These are phyloP conservation scores for Platismatia glauca DNA, from an alignment of 495 filamentous ascomycete genomes.

Conservation along the genomic window DNA sequence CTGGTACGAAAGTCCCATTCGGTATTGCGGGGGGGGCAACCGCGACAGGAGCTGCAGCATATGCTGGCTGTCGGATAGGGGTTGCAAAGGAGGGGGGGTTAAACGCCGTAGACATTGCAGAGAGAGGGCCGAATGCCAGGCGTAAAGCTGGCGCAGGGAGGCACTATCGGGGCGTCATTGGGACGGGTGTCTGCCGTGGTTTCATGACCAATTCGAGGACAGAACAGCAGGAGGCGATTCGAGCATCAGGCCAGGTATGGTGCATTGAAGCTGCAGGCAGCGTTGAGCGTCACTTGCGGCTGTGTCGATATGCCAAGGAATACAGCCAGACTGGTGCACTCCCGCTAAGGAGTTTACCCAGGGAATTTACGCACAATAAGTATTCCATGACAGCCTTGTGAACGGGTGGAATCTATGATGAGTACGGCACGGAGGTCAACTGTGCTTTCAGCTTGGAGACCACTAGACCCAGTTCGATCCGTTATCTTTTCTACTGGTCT, in stretches of 20 bases:
- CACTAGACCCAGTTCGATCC: neutral
- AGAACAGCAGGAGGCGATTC: neutral
- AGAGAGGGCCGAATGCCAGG: slow-evolving; percentile 5
- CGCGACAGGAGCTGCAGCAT: slow-evolving; percentile 10
- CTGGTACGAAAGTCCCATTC: slow-evolving; percentile 81
- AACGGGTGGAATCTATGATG: neutral
- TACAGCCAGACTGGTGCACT: neutral
- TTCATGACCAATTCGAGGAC: neutral
- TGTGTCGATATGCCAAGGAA: slow-evolving; percentile 4
- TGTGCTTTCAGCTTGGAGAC: neutral
- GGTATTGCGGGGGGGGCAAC: slow-evolving; percentile 48
- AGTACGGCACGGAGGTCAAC: neutral
- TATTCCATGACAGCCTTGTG: neutral
- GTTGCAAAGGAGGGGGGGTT: slow-evolving; percentile 20
- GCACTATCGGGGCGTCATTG: slow-evolving; percentile 5
- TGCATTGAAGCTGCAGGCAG: slow-evolving; percentile 9
- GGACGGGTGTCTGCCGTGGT: neutral
- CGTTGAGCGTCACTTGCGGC: neutral
- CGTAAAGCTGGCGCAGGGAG: slow-evolving; percentile 3
- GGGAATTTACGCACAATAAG: no score
- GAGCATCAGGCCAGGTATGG: slow-evolving; percentile 1
- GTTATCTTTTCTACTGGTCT: neutral
- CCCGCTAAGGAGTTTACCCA: no score
- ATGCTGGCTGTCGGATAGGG: slow-evolving; percentile 18
- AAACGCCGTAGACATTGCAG: slow-evolving; percentile 22